phyloP scores from a whole-genome alignment of 2,329 filamentous ascomycete species.

The Talaromyces rugulosus region DNA sequence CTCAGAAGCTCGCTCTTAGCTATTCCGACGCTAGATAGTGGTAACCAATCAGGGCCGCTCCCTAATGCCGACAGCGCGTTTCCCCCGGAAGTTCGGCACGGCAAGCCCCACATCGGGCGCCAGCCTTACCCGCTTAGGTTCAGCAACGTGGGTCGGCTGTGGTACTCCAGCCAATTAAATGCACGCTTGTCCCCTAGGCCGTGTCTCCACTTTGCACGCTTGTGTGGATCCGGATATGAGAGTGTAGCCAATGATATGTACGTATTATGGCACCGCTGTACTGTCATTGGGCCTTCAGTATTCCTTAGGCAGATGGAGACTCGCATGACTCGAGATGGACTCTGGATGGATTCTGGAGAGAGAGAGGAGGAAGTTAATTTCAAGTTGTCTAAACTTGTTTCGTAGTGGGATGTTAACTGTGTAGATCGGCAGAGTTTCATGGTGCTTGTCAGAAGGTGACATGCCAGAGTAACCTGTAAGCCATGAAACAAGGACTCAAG shows the following conservation, averaged over 20 bases:
- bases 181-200: background rate
- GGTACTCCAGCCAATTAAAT: background rate
- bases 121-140: background rate
- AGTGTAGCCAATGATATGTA: background rate
- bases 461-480: too few relatives aligned
- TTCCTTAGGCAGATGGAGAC: too few relatives aligned
- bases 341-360: background rate
- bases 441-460: too few relatives aligned
- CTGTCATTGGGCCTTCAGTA: background rate
- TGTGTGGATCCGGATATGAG: background rate
- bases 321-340: background rate
- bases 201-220: background rate
- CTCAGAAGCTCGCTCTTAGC: background rate
- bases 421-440: too few relatives aligned
- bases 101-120: background rate
- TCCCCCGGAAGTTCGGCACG: background rate
- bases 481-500: too few relatives aligned
- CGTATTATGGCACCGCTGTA: background rate
- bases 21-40: background rate
- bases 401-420: too few relatives aligned
- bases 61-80: background rate
- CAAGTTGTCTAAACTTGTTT: too few relatives aligned
- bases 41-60: background rate
- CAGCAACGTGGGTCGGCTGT: background rate
- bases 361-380: too few relatives aligned